These are phyloP conservation scores for Maudiozyma serrabonitensis DNA, from an alignment of 805 yeast species.

Conservation along the genomic window DNA sequence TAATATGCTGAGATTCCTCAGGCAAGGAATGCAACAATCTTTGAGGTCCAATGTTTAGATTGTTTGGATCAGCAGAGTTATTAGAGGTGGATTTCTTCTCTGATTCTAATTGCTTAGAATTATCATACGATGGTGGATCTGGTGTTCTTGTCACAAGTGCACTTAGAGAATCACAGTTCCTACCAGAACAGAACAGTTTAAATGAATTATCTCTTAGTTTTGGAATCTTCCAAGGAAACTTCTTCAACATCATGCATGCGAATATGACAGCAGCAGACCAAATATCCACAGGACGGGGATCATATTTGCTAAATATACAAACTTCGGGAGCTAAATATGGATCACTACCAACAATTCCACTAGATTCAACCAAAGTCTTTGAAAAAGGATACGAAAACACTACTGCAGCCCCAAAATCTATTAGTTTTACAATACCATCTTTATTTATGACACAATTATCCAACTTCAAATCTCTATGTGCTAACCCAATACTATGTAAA, in stretches of 20 bases:
- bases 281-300: conserved; percentile 87
- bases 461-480: conserved; percentile 84
- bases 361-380: conserved; percentile 60
- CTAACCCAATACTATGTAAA: conserved; percentile 74
- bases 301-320: conserved; percentile 69
- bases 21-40: conserved; percentile 64
- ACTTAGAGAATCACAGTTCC: conserved; percentile 56
- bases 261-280: conserved; percentile 90
- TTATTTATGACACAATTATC: conserved; percentile 85
- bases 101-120: conserved; percentile 1
- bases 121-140: conserved; percentile 34
- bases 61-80: conserved; percentile 38
- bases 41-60: conserved; percentile 64
- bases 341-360: conserved; percentile 85
- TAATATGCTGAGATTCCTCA: conserved; percentile 53
- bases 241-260: conserved; percentile 84
- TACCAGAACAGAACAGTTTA: conserved; percentile 69
- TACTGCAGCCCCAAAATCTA: conserved; percentile 91
- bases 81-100: conserved; percentile 8
- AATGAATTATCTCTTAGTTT: conserved; percentile 72
- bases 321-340: conserved; percentile 92
- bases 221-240: conserved; percentile 94
- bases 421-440: conserved; percentile 79
- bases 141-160: conserved; percentile 50
- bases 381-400: conserved; percentile 84